Evolutionary conservation across 192 early-diverging fungal species (phyloP).

Genomic region (Coemansia sp.): DNA sequence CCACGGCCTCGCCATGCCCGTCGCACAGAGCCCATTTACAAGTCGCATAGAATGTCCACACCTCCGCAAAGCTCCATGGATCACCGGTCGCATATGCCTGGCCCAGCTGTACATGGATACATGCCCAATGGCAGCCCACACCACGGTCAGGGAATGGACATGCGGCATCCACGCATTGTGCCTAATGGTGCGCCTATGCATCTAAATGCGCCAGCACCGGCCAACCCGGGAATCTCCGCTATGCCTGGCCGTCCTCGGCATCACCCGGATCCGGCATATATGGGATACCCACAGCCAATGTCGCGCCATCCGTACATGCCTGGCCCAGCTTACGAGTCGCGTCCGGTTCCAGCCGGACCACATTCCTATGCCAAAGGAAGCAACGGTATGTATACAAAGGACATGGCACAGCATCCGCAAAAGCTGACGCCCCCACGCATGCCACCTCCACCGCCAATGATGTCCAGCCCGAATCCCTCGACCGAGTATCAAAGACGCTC

Average conservation of each 20-base stretch:
- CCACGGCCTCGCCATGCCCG: constrained; percentile 40
- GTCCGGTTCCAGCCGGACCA: background rate
- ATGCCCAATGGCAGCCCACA: background rate
- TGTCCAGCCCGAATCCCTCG: background rate
- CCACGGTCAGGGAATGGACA: background rate
- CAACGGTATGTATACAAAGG: constrained; percentile 5
- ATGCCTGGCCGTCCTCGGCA: background rate
- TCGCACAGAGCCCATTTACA: constrained; percentile 47
- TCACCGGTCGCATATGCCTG: background rate
- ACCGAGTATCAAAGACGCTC: background rate
- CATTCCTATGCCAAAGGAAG: constrained; percentile 1
- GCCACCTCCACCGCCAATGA: background rate
- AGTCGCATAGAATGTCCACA: constrained; percentile 2
- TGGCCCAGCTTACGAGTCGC: background rate
- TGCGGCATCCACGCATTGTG: background rate
- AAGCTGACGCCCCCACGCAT: background rate
- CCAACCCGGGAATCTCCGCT: background rate
- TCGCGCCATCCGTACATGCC: constrained; percentile 2
- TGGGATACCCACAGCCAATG: background rate
- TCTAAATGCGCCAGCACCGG: background rate
- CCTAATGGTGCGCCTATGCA: background rate
- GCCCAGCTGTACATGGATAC: background rate
- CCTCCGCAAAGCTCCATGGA: background rate
- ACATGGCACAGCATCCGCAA: background rate
- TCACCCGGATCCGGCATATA: background rate